Base-by-base conservation (phyloP, 177 flowering plant species). In the Vitis hybrid region DNA sequence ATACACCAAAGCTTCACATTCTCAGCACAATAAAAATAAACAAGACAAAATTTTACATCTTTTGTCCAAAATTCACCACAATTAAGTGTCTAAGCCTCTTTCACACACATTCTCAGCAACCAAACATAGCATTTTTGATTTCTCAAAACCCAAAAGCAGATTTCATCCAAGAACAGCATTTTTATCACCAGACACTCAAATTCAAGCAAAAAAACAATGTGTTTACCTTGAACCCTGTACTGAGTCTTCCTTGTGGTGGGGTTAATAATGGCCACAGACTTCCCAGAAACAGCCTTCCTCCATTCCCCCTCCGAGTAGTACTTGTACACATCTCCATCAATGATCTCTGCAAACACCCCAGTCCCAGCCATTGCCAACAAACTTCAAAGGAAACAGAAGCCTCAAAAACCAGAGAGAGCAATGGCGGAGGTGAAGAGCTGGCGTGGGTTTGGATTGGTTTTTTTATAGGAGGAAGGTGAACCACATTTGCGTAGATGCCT, bases 281-380 rank as follows among this genome's bases (percentile, higher is more conserved):
- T 91, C 3, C 97, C 96, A 4, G 98, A 93, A 52, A 89, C 69
- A 2, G 97, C 93, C 56, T 69, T 82, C 82, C 81, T 89, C 99
- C 99, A 94, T 74, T 93, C 97, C 23, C 99, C 96, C 13, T 91
- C 98, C 8, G 85, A 70, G 82, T 95, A 95, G 82, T 93, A 95
- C 72, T 90, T 93, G 85, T 70, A 95, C 48, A 87, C 92, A 23
- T 91, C 99, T 1, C 92, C 97, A 34, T 95, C 98, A 12, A 88
- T 66, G 2, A 95, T 93, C 66, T 95, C 99, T 56, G 84, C 84
- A 79, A 91, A 95, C 17, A 79, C 87, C 55, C 89, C 93, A 70
- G 52, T 82, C 11, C 86, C 92, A 56, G 91, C 89, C 97, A 91
- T 91, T 77, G 54, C 18, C 48, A 59, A 26, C 51, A 4, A 10